Percentiles rank a stretch among this genome's conserved stretches.
These are phyloP conservation scores for Elasticomyces elasticus DNA, from an alignment of 495 filamentous ascomycete genomes.

Conservation along the genomic window DNA sequence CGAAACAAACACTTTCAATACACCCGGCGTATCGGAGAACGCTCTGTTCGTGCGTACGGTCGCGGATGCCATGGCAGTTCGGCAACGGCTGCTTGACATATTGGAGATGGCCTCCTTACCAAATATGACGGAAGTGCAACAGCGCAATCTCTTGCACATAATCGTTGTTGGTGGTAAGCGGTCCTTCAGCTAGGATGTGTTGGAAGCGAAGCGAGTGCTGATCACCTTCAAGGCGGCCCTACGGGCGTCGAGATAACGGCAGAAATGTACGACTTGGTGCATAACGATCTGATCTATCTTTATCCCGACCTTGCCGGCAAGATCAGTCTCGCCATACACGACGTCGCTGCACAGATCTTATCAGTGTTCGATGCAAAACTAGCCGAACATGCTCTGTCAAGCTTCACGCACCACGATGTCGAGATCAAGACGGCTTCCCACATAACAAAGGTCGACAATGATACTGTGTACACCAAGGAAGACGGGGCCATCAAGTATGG, in stretches of 20 bases:
- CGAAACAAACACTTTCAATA: constrained; percentile 9
- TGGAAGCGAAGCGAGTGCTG: too few species aligned
- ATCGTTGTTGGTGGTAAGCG: constrained; percentile 12
- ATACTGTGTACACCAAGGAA: constrained; percentile 25
- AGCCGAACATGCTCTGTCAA: constrained; percentile 25
- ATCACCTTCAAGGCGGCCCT: too few species aligned
- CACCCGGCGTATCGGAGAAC: constrained; percentile 7
- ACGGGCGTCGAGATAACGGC: constrained; percentile 9
- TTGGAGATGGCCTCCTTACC: constrained; percentile 9
- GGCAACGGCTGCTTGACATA: constrained; percentile 7
- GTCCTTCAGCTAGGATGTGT: too few species aligned
- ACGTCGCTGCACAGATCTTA: constrained; percentile 29
- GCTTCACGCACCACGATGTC: constrained; percentile 20
- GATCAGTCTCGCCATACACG: constrained; percentile 25
- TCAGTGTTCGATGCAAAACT: constrained; percentile 26
- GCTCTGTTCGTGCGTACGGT: constrained; percentile 7
- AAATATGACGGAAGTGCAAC: background rate
- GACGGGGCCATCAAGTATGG: constrained; percentile 23
- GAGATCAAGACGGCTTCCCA: constrained; percentile 23
- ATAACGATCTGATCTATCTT: constrained; percentile 9
- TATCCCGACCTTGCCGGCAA: constrained; percentile 26
- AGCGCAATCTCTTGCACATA: constrained; percentile 5
- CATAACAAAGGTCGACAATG: constrained; percentile 25
- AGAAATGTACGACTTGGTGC: constrained; percentile 10
- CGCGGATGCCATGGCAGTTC: constrained; percentile 5